Percentiles rank a stretch among this genome's conserved stretches.
Evolutionary conservation across 805 yeast species (phyloP).

Genomic region (Wickerhamiella brachini): DNA sequence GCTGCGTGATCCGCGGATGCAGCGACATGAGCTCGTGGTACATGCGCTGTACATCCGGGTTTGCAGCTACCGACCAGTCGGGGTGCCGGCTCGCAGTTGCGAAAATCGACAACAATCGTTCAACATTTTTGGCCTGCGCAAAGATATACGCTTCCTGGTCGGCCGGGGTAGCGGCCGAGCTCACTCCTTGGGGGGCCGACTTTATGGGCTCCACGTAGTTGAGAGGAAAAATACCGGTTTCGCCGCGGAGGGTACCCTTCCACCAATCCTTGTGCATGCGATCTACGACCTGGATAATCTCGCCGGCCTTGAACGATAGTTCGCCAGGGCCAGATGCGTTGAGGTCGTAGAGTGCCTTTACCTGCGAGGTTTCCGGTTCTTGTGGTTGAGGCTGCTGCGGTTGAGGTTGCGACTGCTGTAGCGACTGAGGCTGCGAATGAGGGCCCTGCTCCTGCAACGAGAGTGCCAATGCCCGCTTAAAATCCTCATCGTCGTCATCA

Average conservation of each 20-base stretch:
- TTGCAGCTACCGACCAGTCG: conserved; percentile 29
- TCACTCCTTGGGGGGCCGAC: neutral
- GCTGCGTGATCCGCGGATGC: conserved; percentile 58
- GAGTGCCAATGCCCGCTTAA: conserved; percentile 42
- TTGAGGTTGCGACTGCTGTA: conserved; percentile 3
- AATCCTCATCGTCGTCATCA: conserved; percentile 61
- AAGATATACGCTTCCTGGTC: conserved; percentile 41
- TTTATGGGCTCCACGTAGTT: conserved; percentile 47
- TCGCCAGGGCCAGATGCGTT: conserved; percentile 73
- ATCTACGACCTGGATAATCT: conserved; percentile 60
- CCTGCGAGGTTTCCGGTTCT: conserved; percentile 29
- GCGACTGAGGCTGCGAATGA: neutral
- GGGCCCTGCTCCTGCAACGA: conserved; percentile 11
- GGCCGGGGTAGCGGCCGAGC: conserved; percentile 2
- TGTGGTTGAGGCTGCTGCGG: neutral
- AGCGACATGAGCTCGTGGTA: conserved; percentile 61
- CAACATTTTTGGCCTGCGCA: conserved; percentile 46
- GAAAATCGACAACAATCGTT: conserved; percentile 48
- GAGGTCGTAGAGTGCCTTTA: conserved; percentile 75
- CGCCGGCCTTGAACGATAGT: conserved; percentile 75
- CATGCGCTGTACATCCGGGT: conserved; percentile 57
- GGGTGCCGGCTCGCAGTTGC: conserved; percentile 25
- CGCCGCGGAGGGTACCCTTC: conserved; percentile 74
- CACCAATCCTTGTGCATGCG: conserved; percentile 91
- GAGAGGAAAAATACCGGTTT: conserved; percentile 78